Evolutionary conservation across 2,329 filamentous ascomycete species (phyloP).

Genomic region (Aaosphaeria arxii): DNA sequence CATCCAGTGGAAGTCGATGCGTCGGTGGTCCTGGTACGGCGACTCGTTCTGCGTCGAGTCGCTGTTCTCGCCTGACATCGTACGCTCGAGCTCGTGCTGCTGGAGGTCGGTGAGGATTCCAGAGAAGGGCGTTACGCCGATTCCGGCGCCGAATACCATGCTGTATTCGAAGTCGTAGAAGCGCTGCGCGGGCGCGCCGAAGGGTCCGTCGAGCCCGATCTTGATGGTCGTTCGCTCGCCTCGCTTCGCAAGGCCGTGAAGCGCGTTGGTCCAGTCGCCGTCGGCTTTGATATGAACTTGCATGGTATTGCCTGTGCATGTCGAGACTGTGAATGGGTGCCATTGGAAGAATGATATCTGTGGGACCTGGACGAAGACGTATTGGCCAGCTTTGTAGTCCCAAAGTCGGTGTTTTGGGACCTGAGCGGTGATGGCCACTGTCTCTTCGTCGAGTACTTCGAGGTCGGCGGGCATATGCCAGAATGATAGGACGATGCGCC

Average conservation of each 20-base stretch:
- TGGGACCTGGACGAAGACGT: constrained; percentile 57
- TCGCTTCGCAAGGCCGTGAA: constrained; percentile 44
- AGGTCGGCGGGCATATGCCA: constrained; percentile 47
- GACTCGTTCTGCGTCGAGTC: constrained; percentile 1
- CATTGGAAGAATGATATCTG: constrained; percentile 54
- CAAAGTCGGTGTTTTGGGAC: constrained; percentile 50
- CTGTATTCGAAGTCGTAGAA: constrained; percentile 59
- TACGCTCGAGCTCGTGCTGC: constrained; percentile 39
- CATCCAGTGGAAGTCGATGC: constrained; percentile 61
- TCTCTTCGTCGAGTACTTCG: constrained; percentile 52
- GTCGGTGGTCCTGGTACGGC: constrained; percentile 42
- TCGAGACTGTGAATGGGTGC: constrained; percentile 60
- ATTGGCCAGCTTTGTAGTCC: constrained; percentile 57
- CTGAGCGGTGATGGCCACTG: constrained; percentile 49
- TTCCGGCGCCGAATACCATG: constrained; percentile 56
- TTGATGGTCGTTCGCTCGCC: constrained; percentile 40
- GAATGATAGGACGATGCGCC: constrained; percentile 49
- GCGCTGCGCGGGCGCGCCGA: constrained; percentile 56
- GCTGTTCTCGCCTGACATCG: background rate
- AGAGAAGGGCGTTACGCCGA: constrained; percentile 58
- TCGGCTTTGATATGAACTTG: constrained; percentile 59
- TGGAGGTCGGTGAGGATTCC: constrained; percentile 57
- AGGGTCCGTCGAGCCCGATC: constrained; percentile 57
- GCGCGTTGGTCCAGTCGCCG: constrained; percentile 53
- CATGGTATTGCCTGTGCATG: constrained; percentile 52